A percentile compares a stretch with the other conserved stretches of the same genome.
Conservation (phyloP, 148 eudicot genomes). For the Diospyros kaki region DNA sequence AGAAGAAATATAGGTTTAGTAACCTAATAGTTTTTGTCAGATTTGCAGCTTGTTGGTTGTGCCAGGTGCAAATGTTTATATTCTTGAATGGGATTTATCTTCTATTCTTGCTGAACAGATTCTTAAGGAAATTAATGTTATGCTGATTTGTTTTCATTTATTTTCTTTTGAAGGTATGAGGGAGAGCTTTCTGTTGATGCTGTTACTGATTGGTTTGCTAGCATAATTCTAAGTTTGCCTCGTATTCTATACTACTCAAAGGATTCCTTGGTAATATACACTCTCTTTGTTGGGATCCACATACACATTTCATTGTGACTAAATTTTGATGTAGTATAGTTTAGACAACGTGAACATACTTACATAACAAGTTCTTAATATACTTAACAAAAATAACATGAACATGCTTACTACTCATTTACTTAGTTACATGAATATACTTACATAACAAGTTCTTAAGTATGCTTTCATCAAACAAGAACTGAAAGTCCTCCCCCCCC, state of each 20-base stretch:
- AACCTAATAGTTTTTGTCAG: background rate
- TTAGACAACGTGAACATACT: no score
- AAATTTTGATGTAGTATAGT: background rate
- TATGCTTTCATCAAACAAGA: no score
- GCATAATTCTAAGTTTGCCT: conserved; percentile 62
- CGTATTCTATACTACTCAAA: conserved; percentile 77
- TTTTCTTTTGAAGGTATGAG: conserved; percentile 46
- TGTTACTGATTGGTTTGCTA: conserved; percentile 84
- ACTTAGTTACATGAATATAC: no score
- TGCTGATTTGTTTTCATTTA: background rate
- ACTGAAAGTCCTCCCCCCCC: no score
- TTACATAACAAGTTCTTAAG: no score
- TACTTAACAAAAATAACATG: no score
- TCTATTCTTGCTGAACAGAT: background rate
- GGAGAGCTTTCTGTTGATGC: conserved; percentile 90
- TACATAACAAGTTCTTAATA: no score
- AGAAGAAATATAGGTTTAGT: background rate
- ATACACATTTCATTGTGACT: background rate
- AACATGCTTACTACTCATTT: no score
- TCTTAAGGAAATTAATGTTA: background rate
- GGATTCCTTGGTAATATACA: conserved; percentile 63
- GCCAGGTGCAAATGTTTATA: no score
- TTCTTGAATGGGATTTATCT: no score
- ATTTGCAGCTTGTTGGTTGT: background rate
- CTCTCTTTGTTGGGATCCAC: background rate